A percentile compares a stretch with the other conserved stretches of the same genome.
These are phyloP conservation scores for Pestalotiopsis fici DNA, from an alignment of 2,329 filamentous ascomycete genomes.

Conservation along the genomic window DNA sequence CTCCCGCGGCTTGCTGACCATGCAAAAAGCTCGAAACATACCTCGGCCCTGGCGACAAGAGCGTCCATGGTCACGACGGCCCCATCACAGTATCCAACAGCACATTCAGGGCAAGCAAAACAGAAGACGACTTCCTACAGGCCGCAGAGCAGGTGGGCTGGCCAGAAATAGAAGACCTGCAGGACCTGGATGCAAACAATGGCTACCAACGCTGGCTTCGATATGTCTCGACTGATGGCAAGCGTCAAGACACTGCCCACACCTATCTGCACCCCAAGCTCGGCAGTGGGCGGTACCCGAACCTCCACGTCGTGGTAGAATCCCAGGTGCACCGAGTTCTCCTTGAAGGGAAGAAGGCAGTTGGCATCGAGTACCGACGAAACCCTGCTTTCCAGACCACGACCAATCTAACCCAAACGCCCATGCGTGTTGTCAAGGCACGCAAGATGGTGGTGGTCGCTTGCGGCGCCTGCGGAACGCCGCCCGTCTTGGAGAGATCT, in stretches of 20 bases:
- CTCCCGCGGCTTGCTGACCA: neutral
- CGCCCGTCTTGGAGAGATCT: conserved; percentile 61
- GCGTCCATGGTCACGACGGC: conserved; percentile 46
- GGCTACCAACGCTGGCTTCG: conserved; percentile 28
- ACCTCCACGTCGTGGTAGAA: conserved; percentile 31
- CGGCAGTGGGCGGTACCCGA: conserved; percentile 27
- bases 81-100: conserved; percentile 51
- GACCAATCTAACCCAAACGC: conserved; percentile 21
- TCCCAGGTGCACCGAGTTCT: conserved; percentile 44
- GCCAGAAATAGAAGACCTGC: conserved; percentile 48
- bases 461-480: conserved; percentile 53
- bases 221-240: conserved; percentile 25
- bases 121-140: conserved; percentile 47
- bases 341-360: conserved; percentile 53
- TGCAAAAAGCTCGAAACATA: conserved; percentile 29
- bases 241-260: conserved; percentile 27
- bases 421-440: conserved; percentile 42
- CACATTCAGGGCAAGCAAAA: conserved; percentile 36
- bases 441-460: conserved; percentile 53
- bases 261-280: conserved; percentile 27
- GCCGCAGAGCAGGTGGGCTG: conserved; percentile 47
- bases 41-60: conserved; percentile 35
- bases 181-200: conserved; percentile 43
- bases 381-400: conserved; percentile 34
- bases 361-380: conserved; percentile 46